Conservation (phyloP, 352 stramenopile species). For the Pythium folliculosum region DNA sequence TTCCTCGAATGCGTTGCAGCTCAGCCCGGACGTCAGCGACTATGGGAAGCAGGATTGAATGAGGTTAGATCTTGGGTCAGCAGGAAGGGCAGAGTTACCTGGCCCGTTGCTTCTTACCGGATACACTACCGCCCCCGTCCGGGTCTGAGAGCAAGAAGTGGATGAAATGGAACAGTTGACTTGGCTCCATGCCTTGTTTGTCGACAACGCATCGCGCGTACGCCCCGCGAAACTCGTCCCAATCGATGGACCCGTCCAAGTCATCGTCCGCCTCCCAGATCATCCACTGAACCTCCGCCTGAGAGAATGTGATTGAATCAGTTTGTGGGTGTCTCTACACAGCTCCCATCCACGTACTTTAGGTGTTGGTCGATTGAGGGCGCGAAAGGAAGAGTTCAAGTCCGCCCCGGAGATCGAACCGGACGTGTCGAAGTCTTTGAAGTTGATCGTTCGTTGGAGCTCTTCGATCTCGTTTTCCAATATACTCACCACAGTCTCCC, state of each 20-base stretch:
- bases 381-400: slow-evolving; percentile 47
- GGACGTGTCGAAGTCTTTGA: slow-evolving; percentile 37
- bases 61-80: not conserved
- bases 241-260: slow-evolving; percentile 89
- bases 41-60: slow-evolving; percentile 13
- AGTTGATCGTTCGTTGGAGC: slow-evolving; percentile 46
- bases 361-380: slow-evolving; percentile 32
- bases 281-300: slow-evolving; percentile 94
- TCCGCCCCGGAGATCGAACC: slow-evolving; percentile 45
- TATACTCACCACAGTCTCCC: slow-evolving; percentile 4
- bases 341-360: slow-evolving; percentile 26
- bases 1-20: slow-evolving; percentile 47
- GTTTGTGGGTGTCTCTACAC: not conserved
- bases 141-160: slow-evolving; percentile 95
- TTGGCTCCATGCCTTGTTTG: slow-evolving; percentile 91
- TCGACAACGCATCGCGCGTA: slow-evolving; percentile 92
- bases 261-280: slow-evolving; percentile 98
- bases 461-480: slow-evolving; percentile 48
- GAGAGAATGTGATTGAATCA: not conserved
- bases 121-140: slow-evolving; percentile 89
- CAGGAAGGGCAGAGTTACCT: not conserved
- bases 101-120: slow-evolving; percentile 34
- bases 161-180: slow-evolving; percentile 93
- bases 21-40: slow-evolving; percentile 52
- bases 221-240: slow-evolving; percentile 93